phyloP scores from a whole-genome alignment of 192 early-diverging fungal genomes.

The Coemansia sp. region DNA sequence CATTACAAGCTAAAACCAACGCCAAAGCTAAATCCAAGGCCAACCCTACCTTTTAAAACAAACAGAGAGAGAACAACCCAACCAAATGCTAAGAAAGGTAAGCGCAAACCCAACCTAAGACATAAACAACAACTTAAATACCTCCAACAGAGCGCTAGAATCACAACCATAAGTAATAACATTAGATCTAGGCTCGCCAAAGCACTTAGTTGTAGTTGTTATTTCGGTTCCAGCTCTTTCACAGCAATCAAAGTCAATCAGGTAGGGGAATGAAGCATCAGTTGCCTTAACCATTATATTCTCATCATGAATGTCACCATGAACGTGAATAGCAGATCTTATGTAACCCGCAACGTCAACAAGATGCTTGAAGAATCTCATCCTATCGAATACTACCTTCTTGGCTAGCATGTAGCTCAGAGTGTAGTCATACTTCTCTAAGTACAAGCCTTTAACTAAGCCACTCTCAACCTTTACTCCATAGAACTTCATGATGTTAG shows the following conservation, averaged over 20 bases:
- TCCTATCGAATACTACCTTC: neutral
- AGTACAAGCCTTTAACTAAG: neutral
- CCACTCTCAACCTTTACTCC: neutral
- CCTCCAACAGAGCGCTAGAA: neutral
- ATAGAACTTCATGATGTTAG: constrained; percentile 8
- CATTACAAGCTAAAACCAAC: no score
- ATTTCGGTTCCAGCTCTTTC: constrained; percentile 2
- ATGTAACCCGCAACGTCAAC: constrained; percentile 9
- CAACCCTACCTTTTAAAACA: no score
- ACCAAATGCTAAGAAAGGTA: no score
- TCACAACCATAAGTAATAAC: constrained; percentile 7
- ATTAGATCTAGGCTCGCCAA: neutral
- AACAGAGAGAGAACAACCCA: no score
- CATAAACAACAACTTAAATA: neutral
- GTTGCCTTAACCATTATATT: constrained; percentile 7
- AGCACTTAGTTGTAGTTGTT: neutral
- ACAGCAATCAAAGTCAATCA: constrained; percentile 11
- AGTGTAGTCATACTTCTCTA: constrained; percentile 9
- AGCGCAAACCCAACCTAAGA: no score
- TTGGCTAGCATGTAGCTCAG: neutral
- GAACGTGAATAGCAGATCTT: neutral
- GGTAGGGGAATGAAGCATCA: constrained; percentile 2
- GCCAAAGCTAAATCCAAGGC: no score
- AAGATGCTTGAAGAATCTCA: neutral
- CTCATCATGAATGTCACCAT: constrained; percentile 8